phyloP scores from a whole-genome alignment of 306 rosid genomes.

The Geum urbanum region DNA sequence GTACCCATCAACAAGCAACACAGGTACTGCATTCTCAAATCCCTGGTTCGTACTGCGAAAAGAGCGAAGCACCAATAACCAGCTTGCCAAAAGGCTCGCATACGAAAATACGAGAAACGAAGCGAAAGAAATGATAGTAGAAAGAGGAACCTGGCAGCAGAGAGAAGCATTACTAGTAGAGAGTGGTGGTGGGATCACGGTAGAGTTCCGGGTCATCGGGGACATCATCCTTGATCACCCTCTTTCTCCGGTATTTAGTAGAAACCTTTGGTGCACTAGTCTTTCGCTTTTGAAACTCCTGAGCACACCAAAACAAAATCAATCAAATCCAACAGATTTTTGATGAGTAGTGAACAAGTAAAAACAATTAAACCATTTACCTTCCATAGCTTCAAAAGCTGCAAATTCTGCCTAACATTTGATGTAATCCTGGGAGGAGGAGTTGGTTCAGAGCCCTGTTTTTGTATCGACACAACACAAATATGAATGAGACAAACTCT shows the following conservation, averaged over 20 bases:
- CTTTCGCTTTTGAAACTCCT: constrained; percentile 71
- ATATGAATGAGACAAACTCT: no score
- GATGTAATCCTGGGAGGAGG: constrained; percentile 67
- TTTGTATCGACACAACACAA: neutral
- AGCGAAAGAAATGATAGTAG: neutral
- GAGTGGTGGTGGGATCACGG: constrained; percentile 69
- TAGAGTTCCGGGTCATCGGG: constrained; percentile 44
- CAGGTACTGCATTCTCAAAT: constrained; percentile 61
- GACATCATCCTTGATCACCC: constrained; percentile 56
- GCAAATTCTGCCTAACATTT: constrained; percentile 83
- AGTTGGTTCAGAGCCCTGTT: constrained; percentile 46
- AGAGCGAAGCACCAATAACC: constrained; percentile 4
- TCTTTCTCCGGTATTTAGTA: constrained; percentile 82
- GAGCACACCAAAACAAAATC: neutral
- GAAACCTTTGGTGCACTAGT: constrained; percentile 62
- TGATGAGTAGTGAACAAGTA: no score
- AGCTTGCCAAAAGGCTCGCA: constrained; percentile 4
- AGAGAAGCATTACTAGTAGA: constrained; percentile 57
- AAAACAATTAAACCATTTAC: constrained; percentile 16
- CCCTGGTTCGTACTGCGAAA: constrained; percentile 70
- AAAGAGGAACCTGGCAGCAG: constrained; percentile 19
- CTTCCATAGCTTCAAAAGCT: constrained; percentile 70
- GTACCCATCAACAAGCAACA: constrained; percentile 89
- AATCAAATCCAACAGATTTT: neutral
- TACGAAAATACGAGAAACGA: neutral